Evolutionary conservation across 2,329 filamentous ascomycete species (phyloP).

Genomic region (Diaporthe sp.): DNA sequence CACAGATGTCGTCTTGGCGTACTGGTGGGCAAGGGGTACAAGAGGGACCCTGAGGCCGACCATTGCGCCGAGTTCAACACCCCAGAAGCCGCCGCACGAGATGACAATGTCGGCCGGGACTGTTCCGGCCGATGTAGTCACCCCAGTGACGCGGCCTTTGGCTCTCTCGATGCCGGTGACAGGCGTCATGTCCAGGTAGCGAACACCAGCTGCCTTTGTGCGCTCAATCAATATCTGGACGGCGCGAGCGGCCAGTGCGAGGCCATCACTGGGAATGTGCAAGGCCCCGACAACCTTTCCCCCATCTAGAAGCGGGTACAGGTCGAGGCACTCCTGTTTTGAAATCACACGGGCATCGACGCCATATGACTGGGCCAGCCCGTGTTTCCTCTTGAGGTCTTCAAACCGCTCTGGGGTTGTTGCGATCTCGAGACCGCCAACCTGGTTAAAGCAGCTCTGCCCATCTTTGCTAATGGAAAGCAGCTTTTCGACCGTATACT

Average conservation of each 20-base stretch:
- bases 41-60: slow-evolving; percentile 70
- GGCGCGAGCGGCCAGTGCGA: slow-evolving; percentile 72
- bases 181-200: slow-evolving; percentile 67
- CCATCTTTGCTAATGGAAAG: slow-evolving; percentile 64
- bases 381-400: slow-evolving; percentile 74
- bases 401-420: slow-evolving; percentile 71
- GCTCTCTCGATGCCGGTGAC: slow-evolving; percentile 70
- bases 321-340: slow-evolving; percentile 64
- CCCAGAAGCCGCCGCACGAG: slow-evolving; percentile 77
- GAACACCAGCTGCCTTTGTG: slow-evolving; percentile 70
- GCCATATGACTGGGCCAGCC: slow-evolving; percentile 73
- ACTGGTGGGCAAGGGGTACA: slow-evolving; percentile 74
- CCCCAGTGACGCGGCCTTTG: slow-evolving; percentile 67
- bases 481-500: slow-evolving; percentile 74
- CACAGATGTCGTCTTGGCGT: slow-evolving; percentile 72
- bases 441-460: slow-evolving; percentile 71
- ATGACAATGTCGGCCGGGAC: slow-evolving; percentile 72
- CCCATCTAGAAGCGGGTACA: slow-evolving; percentile 69
- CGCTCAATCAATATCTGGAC: slow-evolving; percentile 72
- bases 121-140: slow-evolving; percentile 61
- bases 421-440: slow-evolving; percentile 74
- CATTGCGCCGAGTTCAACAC: slow-evolving; percentile 75
- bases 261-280: slow-evolving; percentile 72
- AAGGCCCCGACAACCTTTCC: slow-evolving; percentile 70
- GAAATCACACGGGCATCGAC: slow-evolving; percentile 67